Conservation (phyloP, 1,139 yeast genomes). For the Zygosaccharomyces pseudobailii region DNA sequence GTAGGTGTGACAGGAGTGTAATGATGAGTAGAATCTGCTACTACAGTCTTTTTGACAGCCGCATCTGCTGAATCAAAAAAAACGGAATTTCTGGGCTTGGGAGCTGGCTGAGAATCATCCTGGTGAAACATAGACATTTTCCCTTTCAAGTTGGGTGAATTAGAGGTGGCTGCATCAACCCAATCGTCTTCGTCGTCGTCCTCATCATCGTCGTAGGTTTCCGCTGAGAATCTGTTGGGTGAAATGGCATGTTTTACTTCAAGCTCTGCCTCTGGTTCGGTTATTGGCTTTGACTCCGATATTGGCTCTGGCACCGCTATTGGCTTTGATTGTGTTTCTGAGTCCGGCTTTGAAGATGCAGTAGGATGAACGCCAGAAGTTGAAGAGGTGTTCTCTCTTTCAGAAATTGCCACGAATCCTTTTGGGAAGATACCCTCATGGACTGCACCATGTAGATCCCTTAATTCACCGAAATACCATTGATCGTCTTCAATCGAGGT, state of each 20-base stretch:
- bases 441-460: slow-evolving; percentile 38
- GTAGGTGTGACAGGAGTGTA: slow-evolving; percentile 16
- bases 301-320: not conserved
- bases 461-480: slow-evolving; percentile 78
- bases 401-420: slow-evolving; percentile 58
- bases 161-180: slow-evolving; percentile 9
- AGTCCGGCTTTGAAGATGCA: not conserved
- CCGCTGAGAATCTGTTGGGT: not conserved
- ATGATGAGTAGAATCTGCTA: slow-evolving; percentile 15
- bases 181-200: slow-evolving; percentile 6
- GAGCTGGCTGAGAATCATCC: slow-evolving; percentile 12
- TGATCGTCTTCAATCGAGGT: slow-evolving; percentile 80
- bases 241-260: not conserved
- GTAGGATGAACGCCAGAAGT: not conserved
- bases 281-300: not conserved
- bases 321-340: not conserved
- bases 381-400: not conserved
- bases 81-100: slow-evolving; percentile 9
- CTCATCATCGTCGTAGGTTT: not conserved
- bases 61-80: slow-evolving; percentile 7
- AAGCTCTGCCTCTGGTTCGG: not conserved
- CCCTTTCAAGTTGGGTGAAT: slow-evolving; percentile 15
- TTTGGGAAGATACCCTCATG: slow-evolving; percentile 81
- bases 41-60: slow-evolving; percentile 13
- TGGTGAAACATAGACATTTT: slow-evolving; percentile 13